Evolutionary conservation across 2,329 filamentous ascomycete genomes (phyloP).

Genomic region (Arthrobotrys conoides): DNA sequence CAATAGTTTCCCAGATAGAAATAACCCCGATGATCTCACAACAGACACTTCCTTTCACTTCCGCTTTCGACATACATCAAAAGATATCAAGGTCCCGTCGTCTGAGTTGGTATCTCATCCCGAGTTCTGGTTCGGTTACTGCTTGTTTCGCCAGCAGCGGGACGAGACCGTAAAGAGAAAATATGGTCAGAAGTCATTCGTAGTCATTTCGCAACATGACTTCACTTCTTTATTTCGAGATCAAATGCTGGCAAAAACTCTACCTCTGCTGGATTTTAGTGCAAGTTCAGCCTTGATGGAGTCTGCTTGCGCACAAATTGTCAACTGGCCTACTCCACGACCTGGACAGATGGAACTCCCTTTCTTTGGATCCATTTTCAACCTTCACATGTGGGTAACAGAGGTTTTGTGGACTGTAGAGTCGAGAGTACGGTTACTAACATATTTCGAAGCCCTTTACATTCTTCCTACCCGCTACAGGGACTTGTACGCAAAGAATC

Average conservation of each 20-base stretch:
- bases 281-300: conserved; percentile 64
- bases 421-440: conserved; percentile 4
- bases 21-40: conserved; percentile 63
- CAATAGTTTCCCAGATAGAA: conserved; percentile 65
- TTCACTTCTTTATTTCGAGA: conserved; percentile 64
- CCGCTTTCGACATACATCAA: conserved; percentile 64
- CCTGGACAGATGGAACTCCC: conserved; percentile 64
- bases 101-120: conserved; percentile 62
- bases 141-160: conserved; percentile 64
- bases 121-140: conserved; percentile 65
- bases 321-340: conserved; percentile 63
- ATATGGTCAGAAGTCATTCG: conserved; percentile 64
- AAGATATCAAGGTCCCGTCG: conserved; percentile 62
- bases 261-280: conserved; percentile 63
- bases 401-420: not conserved
- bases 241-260: conserved; percentile 63
- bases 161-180: conserved; percentile 64
- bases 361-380: conserved; percentile 64
- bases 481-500: conserved; percentile 62
- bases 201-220: conserved; percentile 64
- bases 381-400: conserved; percentile 63
- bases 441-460: conserved; percentile 59
- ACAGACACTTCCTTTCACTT: conserved; percentile 64
- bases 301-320: conserved; percentile 65
- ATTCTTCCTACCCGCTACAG: conserved; percentile 64